Percentiles rank a stretch among this genome's conserved stretches.
Conservation (phyloP, 73 alveolate genomes). For the Symbiodinium natans region DNA sequence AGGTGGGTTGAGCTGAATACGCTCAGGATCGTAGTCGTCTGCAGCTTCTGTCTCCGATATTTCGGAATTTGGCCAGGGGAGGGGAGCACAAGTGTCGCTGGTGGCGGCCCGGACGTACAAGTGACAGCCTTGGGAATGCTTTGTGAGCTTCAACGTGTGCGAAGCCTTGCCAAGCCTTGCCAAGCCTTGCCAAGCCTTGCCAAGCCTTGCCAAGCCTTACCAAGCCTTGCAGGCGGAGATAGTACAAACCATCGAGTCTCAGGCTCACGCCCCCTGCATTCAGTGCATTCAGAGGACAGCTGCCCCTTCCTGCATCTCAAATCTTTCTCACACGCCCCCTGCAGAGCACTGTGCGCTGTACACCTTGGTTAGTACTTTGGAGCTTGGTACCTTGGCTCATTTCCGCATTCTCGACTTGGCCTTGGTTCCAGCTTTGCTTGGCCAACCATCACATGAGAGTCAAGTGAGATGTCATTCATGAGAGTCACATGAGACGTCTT, state of each 20-base stretch:
- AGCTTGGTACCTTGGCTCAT: neutral
- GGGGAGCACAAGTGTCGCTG: neutral
- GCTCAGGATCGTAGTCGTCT: no score
- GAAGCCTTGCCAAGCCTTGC: no score
- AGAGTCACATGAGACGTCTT: neutral
- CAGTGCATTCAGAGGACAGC: neutral
- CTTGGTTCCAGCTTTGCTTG: no score
- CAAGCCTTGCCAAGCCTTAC: no score
- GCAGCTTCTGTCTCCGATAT: no score
- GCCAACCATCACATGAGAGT: neutral
- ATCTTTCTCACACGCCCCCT: neutral
- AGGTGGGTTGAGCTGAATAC: neutral
- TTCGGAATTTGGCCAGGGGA: neutral
- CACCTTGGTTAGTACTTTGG: neutral
- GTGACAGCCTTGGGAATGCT: neutral
- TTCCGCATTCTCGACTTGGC: neutral
- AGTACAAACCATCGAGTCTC: conserved; percentile 86
- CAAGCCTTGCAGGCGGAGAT: conserved; percentile 94
- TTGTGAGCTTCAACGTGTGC: no score
- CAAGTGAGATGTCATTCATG: neutral
- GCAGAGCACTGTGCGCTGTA: neutral
- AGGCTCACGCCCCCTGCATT: neutral
- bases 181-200: no score
- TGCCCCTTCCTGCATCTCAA: neutral
- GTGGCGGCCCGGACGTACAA: conserved; percentile 10